Conservation (phyloP, 1,284 basidiomycete genomes). For the Hypsizygus ulmarius region DNA sequence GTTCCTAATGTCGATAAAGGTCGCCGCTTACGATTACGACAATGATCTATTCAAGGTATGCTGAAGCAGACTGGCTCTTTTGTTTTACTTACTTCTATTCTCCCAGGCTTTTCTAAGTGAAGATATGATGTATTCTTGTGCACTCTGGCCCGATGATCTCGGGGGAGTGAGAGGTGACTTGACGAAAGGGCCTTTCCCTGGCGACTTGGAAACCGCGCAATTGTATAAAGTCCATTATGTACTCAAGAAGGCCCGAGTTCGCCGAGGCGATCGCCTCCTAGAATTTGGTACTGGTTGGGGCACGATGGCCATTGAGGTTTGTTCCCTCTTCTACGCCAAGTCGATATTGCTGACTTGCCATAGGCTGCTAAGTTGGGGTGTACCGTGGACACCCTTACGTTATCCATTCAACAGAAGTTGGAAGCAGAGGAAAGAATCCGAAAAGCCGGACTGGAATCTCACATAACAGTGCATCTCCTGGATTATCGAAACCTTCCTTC, state of each 20-base stretch:
- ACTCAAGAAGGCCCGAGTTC: constrained; percentile 57
- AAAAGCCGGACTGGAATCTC: constrained; percentile 50
- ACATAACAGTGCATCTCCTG: constrained; percentile 66
- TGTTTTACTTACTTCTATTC: constrained; percentile 21
- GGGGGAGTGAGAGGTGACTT: constrained; percentile 49
- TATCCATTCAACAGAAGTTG: constrained; percentile 67
- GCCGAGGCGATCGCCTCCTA: constrained; percentile 60
- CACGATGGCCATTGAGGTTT: constrained; percentile 67
- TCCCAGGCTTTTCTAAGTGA: constrained; percentile 52
- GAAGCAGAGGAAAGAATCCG: constrained; percentile 64
- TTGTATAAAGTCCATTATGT: constrained; percentile 61
- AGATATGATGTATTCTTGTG: constrained; percentile 79
- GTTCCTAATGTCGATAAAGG: constrained; percentile 1
- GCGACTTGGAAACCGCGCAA: constrained; percentile 67
- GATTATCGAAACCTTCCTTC: constrained; percentile 67
- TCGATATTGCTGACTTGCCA: constrained; percentile 16
- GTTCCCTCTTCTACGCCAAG: constrained; percentile 19
- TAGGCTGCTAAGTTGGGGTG: constrained; percentile 57
- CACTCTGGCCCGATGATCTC: constrained; percentile 57
- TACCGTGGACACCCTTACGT: constrained; percentile 69
- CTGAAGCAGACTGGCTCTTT: constrained; percentile 50
- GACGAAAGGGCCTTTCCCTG: constrained; percentile 27
- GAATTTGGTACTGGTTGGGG: constrained; percentile 76
- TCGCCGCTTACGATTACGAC: constrained; percentile 10
- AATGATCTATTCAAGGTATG: constrained; percentile 13